phyloP scores from a whole-genome alignment of 257 asterid genomes.

The Nicotiana benthamiana region DNA sequence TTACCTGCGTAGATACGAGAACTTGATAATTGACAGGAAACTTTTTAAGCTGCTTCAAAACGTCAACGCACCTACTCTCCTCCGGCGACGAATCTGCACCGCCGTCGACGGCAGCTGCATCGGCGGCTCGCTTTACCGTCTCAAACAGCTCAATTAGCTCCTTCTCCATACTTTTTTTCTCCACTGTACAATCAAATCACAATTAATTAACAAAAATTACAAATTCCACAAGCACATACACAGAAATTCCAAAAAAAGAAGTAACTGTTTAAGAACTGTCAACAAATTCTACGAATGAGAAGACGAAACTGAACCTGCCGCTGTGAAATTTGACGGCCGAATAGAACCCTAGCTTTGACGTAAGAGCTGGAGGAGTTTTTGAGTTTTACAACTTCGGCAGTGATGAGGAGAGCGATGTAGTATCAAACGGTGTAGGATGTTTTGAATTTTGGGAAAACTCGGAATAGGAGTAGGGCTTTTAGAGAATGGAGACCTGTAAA shows the following conservation, averaged over 20 bases:
- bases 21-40: slow-evolving; percentile 83
- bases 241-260: not conserved
- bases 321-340: not conserved
- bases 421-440: not conserved
- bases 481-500: not conserved
- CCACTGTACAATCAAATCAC: not conserved
- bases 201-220: not conserved
- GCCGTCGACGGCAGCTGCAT: slow-evolving; percentile 24
- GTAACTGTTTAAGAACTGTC: not conserved
- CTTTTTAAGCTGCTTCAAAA: slow-evolving; percentile 52
- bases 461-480: too few species aligned
- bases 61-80: slow-evolving; percentile 57
- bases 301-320: not conserved
- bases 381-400: not conserved
- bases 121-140: slow-evolving; percentile 73
- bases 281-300: not conserved
- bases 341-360: not conserved
- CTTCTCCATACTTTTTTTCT: slow-evolving; percentile 51
- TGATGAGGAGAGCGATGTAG: not conserved
- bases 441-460: not conserved
- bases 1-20: slow-evolving; percentile 85
- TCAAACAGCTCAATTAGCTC: slow-evolving; percentile 72
- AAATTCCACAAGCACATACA: not conserved
- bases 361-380: not conserved
- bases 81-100: slow-evolving; percentile 23